These are phyloP conservation scores for Pyrenula aspistea DNA, from an alignment of 495 filamentous ascomycete species.

Conservation along the genomic window DNA sequence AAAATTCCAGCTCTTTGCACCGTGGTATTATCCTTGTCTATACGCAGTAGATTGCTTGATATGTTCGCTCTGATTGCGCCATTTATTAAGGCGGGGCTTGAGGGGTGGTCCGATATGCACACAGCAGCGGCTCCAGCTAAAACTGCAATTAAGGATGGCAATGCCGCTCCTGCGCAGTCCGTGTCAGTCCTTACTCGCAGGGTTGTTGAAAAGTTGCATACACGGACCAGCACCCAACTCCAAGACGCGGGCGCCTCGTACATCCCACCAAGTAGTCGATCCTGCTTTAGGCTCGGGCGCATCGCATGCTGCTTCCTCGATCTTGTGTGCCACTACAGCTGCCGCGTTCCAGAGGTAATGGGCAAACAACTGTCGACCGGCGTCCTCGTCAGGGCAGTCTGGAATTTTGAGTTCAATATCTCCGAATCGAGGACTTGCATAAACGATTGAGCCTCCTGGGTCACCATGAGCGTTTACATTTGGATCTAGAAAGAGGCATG, in stretches of 20 bases:
- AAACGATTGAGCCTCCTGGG: slow-evolving; percentile 50
- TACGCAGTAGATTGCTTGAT: slow-evolving; percentile 30
- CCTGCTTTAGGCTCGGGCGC: slow-evolving; percentile 1
- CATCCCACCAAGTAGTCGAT: slow-evolving; percentile 30
- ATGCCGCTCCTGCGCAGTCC: slow-evolving; percentile 47
- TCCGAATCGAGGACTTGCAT: slow-evolving; percentile 49
- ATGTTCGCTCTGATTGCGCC: slow-evolving; percentile 53
- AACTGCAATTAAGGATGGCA: slow-evolving; percentile 56
- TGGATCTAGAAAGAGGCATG: slow-evolving; percentile 67
- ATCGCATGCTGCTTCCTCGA: slow-evolving; percentile 32
- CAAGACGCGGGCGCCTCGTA: slow-evolving; percentile 38
- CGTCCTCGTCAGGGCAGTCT: slow-evolving; percentile 30
- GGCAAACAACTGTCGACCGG: slow-evolving; percentile 54
- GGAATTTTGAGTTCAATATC: slow-evolving; percentile 33
- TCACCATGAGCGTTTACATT: slow-evolving; percentile 65
- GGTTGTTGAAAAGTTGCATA: neutral
- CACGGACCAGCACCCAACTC: slow-evolving; percentile 51
- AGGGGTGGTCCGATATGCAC: slow-evolving; percentile 70
- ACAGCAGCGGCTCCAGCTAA: slow-evolving; percentile 52
- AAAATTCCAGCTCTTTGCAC: slow-evolving; percentile 2
- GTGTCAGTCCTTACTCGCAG: slow-evolving; percentile 2
- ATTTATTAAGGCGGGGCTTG: slow-evolving; percentile 43
- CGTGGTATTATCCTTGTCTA: slow-evolving; percentile 1
- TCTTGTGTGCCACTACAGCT: slow-evolving; percentile 55
- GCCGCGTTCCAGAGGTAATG: slow-evolving; percentile 85